Percentiles rank a stretch among this genome's conserved stretches.
phyloP scores from a whole-genome alignment of 2,329 filamentous ascomycete genomes.

The Aotearoamyces nothofagi region DNA sequence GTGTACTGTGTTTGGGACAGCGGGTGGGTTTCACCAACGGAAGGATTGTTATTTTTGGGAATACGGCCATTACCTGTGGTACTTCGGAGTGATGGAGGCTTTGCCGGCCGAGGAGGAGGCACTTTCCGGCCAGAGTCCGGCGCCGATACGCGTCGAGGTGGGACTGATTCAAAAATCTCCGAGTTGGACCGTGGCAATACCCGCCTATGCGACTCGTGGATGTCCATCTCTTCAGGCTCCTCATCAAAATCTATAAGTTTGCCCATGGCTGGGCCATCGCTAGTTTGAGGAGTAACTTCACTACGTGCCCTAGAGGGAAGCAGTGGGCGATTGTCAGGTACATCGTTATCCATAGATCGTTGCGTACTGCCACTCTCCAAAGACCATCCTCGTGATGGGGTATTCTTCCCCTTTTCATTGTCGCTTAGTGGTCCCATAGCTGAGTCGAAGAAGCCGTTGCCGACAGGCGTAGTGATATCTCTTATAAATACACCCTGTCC shows the following conservation, averaged over 20 bases:
- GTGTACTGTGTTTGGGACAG: constrained; percentile 14
- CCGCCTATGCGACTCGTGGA: constrained; percentile 20
- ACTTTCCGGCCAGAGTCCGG: constrained; percentile 10
- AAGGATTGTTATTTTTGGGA: constrained; percentile 2
- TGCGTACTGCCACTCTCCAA: constrained; percentile 8
- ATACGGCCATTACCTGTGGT: background rate
- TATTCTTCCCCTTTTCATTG: constrained; percentile 8
- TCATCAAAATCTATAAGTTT: constrained; percentile 46
- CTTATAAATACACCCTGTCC: constrained; percentile 88
- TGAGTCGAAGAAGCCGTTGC: constrained; percentile 61
- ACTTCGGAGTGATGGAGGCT: constrained; percentile 14
- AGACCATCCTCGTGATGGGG: constrained; percentile 4
- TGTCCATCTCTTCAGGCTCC: constrained; percentile 26
- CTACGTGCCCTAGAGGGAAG: constrained; percentile 13
- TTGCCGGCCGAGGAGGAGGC: constrained; percentile 4
- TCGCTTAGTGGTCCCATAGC: constrained; percentile 16
- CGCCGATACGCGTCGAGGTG: too few relatives aligned
- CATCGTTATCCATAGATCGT: constrained; percentile 5
- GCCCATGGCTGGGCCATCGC: constrained; percentile 28
- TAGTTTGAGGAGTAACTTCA: constrained; percentile 17
- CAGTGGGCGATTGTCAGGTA: constrained; percentile 11
- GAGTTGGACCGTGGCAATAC: too few relatives aligned
- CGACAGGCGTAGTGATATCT: constrained; percentile 74
- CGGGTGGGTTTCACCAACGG: too few relatives aligned
- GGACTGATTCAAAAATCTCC: too few relatives aligned